Evolutionary conservation across 768 basidiomycete species (phyloP).

Genomic region (Lactifluus subvellereus): DNA sequence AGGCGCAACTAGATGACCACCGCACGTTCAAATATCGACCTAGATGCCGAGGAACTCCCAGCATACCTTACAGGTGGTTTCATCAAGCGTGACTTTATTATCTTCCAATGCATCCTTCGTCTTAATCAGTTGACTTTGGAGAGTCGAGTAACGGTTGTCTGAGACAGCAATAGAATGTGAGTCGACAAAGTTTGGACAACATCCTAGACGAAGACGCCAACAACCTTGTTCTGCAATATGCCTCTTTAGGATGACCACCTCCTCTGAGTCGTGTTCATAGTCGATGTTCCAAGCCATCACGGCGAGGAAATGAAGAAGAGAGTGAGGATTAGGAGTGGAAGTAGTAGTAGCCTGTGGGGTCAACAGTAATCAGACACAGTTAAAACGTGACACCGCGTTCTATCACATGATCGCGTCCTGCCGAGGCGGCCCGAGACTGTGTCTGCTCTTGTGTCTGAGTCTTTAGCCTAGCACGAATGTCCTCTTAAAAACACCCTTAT

Average conservation of each 20-base stretch:
- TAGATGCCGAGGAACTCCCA: background rate
- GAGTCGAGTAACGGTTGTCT: slow-evolving; percentile 21
- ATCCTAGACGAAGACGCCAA: background rate
- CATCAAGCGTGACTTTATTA: slow-evolving; percentile 20
- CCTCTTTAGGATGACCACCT: slow-evolving; percentile 21
- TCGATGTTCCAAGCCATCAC: slow-evolving; percentile 20
- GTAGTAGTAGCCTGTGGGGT: too few species aligned
- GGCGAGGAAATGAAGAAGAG: slow-evolving; percentile 6
- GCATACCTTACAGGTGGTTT: slow-evolving; percentile 20
- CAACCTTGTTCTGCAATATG: slow-evolving; percentile 25
- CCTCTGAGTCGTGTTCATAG: slow-evolving; percentile 24
- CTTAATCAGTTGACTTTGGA: slow-evolving; percentile 22
- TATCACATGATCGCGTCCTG: slow-evolving; percentile 19
- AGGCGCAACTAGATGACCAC: slow-evolving; percentile 8
- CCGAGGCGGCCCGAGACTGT: background rate
- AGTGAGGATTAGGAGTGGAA: background rate
- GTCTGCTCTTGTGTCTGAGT: background rate
- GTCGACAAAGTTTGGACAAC: background rate
- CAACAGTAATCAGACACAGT: background rate
- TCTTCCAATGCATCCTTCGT: slow-evolving; percentile 14
- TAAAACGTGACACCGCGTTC: slow-evolving; percentile 17
- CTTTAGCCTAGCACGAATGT: too few species aligned
- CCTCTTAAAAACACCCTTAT: background rate
- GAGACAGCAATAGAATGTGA: background rate
- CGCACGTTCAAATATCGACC: background rate